Conservation (phyloP, 371 early-diverging fungal genomes). For the Mucor racemosus region DNA sequence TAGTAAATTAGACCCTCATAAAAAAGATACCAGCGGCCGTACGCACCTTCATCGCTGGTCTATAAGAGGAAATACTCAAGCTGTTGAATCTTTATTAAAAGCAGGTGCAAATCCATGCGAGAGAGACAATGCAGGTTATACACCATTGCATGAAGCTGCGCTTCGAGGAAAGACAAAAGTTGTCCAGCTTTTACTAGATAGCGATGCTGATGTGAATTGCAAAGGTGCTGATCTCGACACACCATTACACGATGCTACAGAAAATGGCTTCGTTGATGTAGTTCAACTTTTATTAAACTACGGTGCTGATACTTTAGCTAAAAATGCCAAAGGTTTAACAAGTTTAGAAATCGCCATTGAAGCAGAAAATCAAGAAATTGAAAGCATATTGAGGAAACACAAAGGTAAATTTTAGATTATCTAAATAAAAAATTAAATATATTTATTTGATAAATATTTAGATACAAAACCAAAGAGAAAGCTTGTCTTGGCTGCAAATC, state of each 20-base stretch:
- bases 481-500: conserved; percentile 28
- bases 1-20: conserved; percentile 40
- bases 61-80: conserved; percentile 57
- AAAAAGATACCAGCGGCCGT: conserved; percentile 62
- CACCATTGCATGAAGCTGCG: conserved; percentile 81
- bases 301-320: conserved; percentile 51
- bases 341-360: conserved; percentile 62
- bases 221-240: conserved; percentile 77
- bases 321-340: conserved; percentile 58
- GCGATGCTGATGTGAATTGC: conserved; percentile 76
- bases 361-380: conserved; percentile 51
- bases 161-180: conserved; percentile 69
- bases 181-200: conserved; percentile 65
- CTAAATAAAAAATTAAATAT: background rate
- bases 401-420: conserved; percentile 7
- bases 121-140: conserved; percentile 76
- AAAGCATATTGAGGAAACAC: conserved; percentile 21
- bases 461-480: conserved; percentile 32
- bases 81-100: conserved; percentile 59
- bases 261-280: conserved; percentile 60
- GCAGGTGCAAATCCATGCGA: conserved; percentile 80
- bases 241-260: conserved; percentile 82
- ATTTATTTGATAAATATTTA: background rate
- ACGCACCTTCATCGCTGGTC: conserved; percentile 62
- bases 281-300: conserved; percentile 47